phyloP scores from a whole-genome alignment of 2,329 filamentous ascomycete genomes.

The Ophiostoma pallidulum region DNA sequence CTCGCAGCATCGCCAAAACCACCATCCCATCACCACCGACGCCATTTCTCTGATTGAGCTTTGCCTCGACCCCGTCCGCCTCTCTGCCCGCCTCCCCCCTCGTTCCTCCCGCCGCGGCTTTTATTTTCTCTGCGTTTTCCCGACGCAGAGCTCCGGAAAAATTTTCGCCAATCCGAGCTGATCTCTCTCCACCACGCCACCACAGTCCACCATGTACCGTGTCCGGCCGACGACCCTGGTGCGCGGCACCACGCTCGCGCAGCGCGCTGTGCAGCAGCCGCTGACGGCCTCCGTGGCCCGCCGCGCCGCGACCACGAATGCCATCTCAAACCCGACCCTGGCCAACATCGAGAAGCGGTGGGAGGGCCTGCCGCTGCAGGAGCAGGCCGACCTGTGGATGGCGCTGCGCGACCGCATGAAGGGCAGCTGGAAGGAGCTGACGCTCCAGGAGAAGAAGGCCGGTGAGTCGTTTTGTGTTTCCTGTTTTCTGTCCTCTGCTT shows the following conservation, averaged over 20 bases:
- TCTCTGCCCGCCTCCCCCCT: background rate
- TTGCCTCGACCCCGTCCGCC: background rate
- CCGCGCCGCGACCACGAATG: constrained; percentile 62
- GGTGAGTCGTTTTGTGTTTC: constrained; percentile 54
- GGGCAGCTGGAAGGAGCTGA: constrained; percentile 91
- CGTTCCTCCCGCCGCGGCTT: background rate
- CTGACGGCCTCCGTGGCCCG: constrained; percentile 33
- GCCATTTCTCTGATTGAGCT: too few species aligned
- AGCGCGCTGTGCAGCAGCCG: constrained; percentile 23
- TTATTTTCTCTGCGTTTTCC: background rate
- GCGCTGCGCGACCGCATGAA: constrained; percentile 96
- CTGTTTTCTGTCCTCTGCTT: background rate
- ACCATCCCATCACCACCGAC: background rate
- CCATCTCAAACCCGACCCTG: constrained; percentile 95
- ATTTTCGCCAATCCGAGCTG: constrained; percentile 7
- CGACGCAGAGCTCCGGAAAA: constrained; percentile 3
- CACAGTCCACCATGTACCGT: constrained; percentile 40
- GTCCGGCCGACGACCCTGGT: constrained; percentile 43
- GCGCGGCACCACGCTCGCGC: constrained; percentile 30
- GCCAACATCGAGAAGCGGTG: constrained; percentile 99
- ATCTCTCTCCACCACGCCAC: background rate
- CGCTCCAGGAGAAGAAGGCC: constrained; percentile 96
- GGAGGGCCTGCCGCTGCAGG: constrained; percentile 95
- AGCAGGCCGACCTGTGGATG: constrained; percentile 99
- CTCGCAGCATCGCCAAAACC: constrained; percentile 1